Evolutionary conservation across 2,329 filamentous ascomycete genomes (phyloP), one percentile per base, ranked within the genome.

Genomic region (Botrytis deweyae): DNA sequence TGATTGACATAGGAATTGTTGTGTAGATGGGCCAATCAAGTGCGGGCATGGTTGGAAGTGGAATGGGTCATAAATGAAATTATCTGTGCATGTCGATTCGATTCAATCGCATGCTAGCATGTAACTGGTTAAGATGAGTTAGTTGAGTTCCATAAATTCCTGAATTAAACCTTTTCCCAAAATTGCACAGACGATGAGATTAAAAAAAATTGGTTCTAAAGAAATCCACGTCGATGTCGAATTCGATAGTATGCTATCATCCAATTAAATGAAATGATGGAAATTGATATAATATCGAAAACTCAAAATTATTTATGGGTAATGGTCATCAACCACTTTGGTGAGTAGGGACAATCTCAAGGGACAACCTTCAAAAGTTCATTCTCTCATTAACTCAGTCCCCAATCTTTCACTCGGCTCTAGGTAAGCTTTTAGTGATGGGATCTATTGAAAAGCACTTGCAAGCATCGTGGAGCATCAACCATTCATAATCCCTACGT

Each of bases 361-460:
- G 52, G 44, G 22, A 55, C 49, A 16, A 67, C 9, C 46, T 36
- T 40, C 22, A 29, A n/a, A 14, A n/a, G 49, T 3, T 14, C 52
- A 2, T 25, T 18, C 33, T 40, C 40, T 52, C 33, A 36, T 40
- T 40, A 44, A 18, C 38, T 40, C 29, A 12, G 12, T 52, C 65
- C 65, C 46, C 46, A 52, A 36, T 67, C 65, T 29, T 67, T 29
- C 22, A 55, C 65, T 67, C 65, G 65, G 65, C 65, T 67, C 65
- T 67, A 29, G 46, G 65, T 55, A 67, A 67, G 65, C 65, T 40
- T 67, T 40, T 52, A 55, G 46, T 55, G 44, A 67, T 55, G 65
- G 46, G 25, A 67, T 49, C 52, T 67, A 52, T n/a, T 67, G 62
- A 42, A 42, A 55, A 29, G 65, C 65, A 67, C 65, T 55, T 55